These are phyloP conservation scores for Cercospora nicotianae DNA, from an alignment of 2,329 filamentous ascomycete species.

Conservation along the genomic window DNA sequence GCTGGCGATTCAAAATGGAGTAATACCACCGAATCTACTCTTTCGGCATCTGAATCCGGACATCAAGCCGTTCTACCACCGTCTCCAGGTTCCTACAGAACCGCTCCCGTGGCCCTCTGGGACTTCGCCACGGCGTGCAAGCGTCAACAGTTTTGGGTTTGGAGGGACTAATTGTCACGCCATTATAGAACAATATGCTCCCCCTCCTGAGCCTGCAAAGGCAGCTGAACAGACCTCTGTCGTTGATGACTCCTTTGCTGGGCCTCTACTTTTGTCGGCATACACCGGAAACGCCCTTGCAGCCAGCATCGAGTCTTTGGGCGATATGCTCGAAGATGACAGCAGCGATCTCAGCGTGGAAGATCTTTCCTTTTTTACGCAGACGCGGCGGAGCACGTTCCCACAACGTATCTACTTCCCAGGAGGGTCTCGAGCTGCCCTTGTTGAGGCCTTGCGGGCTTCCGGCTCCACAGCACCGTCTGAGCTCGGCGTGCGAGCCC, in stretches of 20 bases:
- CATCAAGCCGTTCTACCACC: slow-evolving; percentile 33
- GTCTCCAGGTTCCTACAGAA: slow-evolving; percentile 23
- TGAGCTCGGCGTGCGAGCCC: slow-evolving; percentile 20
- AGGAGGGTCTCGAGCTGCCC: slow-evolving; percentile 13
- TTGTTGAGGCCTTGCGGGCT: slow-evolving; percentile 15
- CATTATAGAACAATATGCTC: slow-evolving; percentile 27
- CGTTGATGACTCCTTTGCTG: slow-evolving; percentile 15
- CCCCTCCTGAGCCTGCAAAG: background rate
- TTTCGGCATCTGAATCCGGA: slow-evolving; percentile 30
- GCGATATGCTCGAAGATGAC: slow-evolving; percentile 18
- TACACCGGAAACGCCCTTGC: slow-evolving; percentile 18
- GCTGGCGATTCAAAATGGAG: slow-evolving; percentile 31
- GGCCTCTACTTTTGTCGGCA: slow-evolving; percentile 24
- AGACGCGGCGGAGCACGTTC: slow-evolving; percentile 24
- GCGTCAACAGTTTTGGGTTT: slow-evolving; percentile 31
- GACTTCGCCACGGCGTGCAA: slow-evolving; percentile 16
- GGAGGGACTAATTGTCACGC: slow-evolving; percentile 31
- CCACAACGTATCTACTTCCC: slow-evolving; percentile 20
- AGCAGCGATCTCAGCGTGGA: slow-evolving; percentile 6
- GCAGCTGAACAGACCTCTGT: background rate
- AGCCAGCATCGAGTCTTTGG: slow-evolving; percentile 15
- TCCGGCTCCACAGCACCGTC: slow-evolving; percentile 8
- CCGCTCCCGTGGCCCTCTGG: slow-evolving; percentile 36
- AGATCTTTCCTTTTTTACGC: slow-evolving; percentile 22
- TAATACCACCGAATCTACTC: slow-evolving; percentile 32